Conservation (phyloP, 2,329 filamentous ascomycete genomes). For the Phialocephala sp. region DNA sequence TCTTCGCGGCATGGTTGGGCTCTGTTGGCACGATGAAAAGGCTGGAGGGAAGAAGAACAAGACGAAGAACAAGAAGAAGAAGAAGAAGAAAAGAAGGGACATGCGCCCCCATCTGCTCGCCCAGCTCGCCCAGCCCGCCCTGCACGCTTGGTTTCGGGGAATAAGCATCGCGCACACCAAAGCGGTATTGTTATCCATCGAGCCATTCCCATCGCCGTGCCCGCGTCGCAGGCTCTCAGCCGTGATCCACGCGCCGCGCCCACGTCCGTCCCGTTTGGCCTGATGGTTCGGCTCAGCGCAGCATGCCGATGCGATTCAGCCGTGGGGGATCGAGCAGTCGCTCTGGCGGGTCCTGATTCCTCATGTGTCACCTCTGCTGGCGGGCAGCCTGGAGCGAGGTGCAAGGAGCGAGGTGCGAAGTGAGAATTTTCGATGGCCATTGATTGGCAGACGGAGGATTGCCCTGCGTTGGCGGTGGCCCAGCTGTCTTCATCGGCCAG, state of each 20-base stretch:
- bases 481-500: not conserved
- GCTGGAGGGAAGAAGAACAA: not conserved
- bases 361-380: constrained; percentile 10
- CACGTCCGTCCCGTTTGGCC: not conserved
- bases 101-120: not conserved
- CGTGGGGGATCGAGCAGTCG: constrained; percentile 17
- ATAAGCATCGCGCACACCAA: not conserved
- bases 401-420: too few relatives aligned
- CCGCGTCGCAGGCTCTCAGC: not conserved
- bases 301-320: not conserved
- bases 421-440: too few relatives aligned
- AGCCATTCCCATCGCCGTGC: not conserved
- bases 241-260: not conserved
- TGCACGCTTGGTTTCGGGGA: not conserved
- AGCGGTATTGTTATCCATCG: too few relatives aligned
- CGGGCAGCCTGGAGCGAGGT: too few relatives aligned
- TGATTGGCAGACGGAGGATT: not conserved
- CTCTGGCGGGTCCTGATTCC: constrained; percentile 8
- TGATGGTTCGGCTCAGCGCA: too few relatives aligned
- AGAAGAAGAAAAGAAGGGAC: not conserved
- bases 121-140: not conserved
- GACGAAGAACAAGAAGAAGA: too few relatives aligned
- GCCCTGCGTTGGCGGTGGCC: not conserved
- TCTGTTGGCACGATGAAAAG: not conserved
- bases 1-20: not conserved